Evolutionary conservation across 306 rosid species (phyloP).

Genomic region (Lablab purpureus): DNA sequence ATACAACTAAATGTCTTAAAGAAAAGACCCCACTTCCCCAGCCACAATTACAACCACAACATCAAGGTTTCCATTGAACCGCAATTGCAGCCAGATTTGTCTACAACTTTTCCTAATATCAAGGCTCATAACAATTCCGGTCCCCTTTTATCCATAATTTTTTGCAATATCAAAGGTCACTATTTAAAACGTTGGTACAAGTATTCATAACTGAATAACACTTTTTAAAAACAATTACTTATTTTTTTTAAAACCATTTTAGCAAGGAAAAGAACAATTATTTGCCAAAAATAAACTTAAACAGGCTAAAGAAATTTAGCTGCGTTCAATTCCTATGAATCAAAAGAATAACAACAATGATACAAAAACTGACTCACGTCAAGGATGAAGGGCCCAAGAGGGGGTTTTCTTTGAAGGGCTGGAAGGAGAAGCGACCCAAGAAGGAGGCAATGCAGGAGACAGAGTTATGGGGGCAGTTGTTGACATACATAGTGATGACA

Average conservation of each 20-base stretch:
- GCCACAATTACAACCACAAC: not conserved
- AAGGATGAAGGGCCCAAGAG: conserved; percentile 92
- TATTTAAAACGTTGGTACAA: not conserved
- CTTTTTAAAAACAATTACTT: not conserved
- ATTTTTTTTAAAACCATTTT: not conserved
- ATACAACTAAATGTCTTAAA: not conserved
- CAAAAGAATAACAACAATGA: not conserved
- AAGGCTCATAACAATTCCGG: not conserved
- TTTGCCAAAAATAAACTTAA: not conserved
- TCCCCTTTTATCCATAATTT: not conserved
- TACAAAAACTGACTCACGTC: conserved; percentile 60
- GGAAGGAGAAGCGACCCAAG: conserved; percentile 84
- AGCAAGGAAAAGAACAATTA: too few species aligned
- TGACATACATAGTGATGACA: conserved; percentile 83
- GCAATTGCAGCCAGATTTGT: not conserved
- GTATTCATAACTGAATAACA: not conserved
- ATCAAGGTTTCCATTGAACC: not conserved
- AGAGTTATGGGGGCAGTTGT: conserved; percentile 86
- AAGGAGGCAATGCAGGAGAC: conserved; percentile 76
- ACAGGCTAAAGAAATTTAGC: not conserved
- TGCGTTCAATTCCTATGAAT: too few species aligned
- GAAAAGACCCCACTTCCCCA: not conserved
- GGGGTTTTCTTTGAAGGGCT: conserved; percentile 90
- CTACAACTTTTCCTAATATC: not conserved
- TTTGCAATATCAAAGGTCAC: not conserved